Conservation (phyloP, 2,329 filamentous ascomycete species). For the Sclerotinia minor region DNA sequence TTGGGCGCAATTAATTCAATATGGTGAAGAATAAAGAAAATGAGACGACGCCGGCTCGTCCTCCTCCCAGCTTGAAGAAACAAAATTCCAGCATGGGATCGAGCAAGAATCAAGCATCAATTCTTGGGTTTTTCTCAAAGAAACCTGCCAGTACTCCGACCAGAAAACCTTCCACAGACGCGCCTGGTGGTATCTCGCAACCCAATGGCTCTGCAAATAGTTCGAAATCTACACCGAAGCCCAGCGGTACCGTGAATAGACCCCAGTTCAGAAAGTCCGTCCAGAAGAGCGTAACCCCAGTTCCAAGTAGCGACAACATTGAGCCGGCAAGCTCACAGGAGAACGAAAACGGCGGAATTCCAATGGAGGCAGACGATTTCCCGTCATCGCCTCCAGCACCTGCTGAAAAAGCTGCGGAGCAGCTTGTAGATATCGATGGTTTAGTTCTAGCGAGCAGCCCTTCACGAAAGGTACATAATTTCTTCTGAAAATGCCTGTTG, state of each 20-base stretch:
- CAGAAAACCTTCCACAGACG: conserved; percentile 3
- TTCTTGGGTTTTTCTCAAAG: conserved; percentile 78
- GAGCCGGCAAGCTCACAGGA: conserved; percentile 69
- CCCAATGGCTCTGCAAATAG: conserved; percentile 43
- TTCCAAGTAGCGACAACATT: conserved; percentile 76
- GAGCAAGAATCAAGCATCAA: conserved; percentile 66
- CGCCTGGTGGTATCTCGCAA: conserved; percentile 36
- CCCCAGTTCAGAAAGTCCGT: conserved; percentile 41
- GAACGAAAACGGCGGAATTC: conserved; percentile 50
- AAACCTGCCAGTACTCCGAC: conserved; percentile 47
- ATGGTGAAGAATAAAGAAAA: conserved; percentile 34
- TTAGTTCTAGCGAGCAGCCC: conserved; percentile 64
- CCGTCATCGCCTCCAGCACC: conserved; percentile 46
- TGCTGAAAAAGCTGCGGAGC: conserved; percentile 47
- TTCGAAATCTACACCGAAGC: conserved; percentile 41
- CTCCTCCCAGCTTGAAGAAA: conserved; percentile 39
- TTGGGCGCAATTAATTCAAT: conserved; percentile 5
- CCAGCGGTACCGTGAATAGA: conserved; percentile 46
- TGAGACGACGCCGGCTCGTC: conserved; percentile 35
- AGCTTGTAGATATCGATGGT: conserved; percentile 47
- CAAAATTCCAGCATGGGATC: conserved; percentile 40
- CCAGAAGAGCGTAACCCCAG: conserved; percentile 60
- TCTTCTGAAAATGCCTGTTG: not conserved
- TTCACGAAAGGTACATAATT: conserved; percentile 66
- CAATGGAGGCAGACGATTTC: conserved; percentile 54